Evolutionary conservation across 257 asterid species (phyloP), one percentile per base, ranked within the genome.

Genomic region (Phtheirospermum japonicum): DNA sequence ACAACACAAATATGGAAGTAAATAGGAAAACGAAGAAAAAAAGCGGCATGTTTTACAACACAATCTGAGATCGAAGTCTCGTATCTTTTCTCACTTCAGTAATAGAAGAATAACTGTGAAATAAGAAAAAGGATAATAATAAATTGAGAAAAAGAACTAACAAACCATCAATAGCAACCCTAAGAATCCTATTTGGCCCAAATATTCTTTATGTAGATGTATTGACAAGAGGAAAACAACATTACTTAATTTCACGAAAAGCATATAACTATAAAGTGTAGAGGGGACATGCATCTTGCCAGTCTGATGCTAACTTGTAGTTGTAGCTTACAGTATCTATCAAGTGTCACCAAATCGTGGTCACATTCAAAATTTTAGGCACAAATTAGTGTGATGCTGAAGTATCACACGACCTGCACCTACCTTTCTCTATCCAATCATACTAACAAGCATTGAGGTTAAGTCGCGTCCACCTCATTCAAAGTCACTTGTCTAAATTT

Each of bases 121-220:
- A 66, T 66, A 46, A 68, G 70, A 34, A 64, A 45, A 58, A 45
- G 66, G 33, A 28, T 10, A 31, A 54, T 34, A 14, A 40, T 26
- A 48, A 66, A 77, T 32, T 56, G 55, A 66, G 33, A 42, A 26
- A 40, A 13, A 16, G 53, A 68, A 19, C 37, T 46, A 65, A 53
- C 58, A 46, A 18, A 43, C 23, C 45, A 46, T 7, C 28, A 59
- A 43, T 7, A 69, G 34, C 36, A 62, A 60, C 20, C 51, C 30
- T 61, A 62, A 34, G 14, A 40, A 20, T 49, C 57, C 60, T 17
- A 28, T 34, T 50, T 23, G 67, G 28, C 50, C 39, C 50, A 67
- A 36, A 34, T 51, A 34, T 33, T 17, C 33, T 42, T 23, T 34
- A 9, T 7, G 46, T 6, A 23, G 57, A 58, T 42, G 55, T 45